These are phyloP conservation scores for Penicillium janthinellum DNA, from an alignment of 2,329 filamentous ascomycete species.

Conservation along the genomic window DNA sequence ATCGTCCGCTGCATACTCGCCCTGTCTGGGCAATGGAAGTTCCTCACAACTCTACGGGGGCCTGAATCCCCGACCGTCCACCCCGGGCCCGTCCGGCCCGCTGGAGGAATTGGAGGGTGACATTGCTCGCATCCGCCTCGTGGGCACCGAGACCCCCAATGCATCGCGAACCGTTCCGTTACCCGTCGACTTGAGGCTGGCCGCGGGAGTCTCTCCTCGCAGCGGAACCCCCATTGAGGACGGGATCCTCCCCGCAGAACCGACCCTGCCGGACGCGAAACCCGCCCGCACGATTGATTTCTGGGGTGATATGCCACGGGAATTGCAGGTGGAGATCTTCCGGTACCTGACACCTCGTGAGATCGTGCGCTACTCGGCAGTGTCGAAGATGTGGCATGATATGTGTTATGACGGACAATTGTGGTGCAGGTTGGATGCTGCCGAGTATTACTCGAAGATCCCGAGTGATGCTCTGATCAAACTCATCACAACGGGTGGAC, in stretches of 20 bases:
- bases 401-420: constrained; percentile 94
- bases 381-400: constrained; percentile 75
- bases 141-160: constrained; percentile 53
- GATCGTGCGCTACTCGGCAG: constrained; percentile 73
- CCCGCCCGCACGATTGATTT: constrained; percentile 61
- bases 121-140: constrained; percentile 57
- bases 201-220: constrained; percentile 28
- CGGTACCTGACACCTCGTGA: constrained; percentile 76
- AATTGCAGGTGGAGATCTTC: constrained; percentile 78
- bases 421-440: constrained; percentile 82
- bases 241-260: constrained; percentile 21
- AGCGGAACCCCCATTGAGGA: constrained; percentile 13
- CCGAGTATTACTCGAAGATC: constrained; percentile 85
- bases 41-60: constrained; percentile 59
- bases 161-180: constrained; percentile 58
- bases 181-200: constrained; percentile 62
- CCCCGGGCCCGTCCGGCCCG: constrained; percentile 47
- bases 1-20: constrained; percentile 54
- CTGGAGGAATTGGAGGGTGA: constrained; percentile 54
- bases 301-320: constrained; percentile 79
- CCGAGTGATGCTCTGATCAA: constrained; percentile 79
- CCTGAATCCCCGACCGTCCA: constrained; percentile 59
- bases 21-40: constrained; percentile 58
- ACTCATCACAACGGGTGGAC: constrained; percentile 81
- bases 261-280: constrained; percentile 28